Conservation (phyloP, 2,329 filamentous ascomycete genomes). For the Penicillium oxalicum region DNA sequence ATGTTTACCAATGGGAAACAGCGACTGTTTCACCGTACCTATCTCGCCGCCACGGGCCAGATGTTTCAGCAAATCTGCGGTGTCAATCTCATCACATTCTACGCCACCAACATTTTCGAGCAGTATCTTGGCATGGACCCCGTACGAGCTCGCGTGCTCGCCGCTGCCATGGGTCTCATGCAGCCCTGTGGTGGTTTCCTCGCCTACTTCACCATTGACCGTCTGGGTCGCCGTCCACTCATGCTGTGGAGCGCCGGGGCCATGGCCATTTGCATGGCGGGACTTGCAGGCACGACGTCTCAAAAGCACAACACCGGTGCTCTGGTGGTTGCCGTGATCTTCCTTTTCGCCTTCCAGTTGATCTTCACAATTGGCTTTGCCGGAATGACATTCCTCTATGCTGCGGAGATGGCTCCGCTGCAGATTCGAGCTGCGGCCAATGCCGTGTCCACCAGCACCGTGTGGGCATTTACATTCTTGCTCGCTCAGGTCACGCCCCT, state of each 20-base stretch:
- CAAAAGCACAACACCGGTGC: slow-evolving; percentile 38
- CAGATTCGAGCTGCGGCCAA: slow-evolving; percentile 46
- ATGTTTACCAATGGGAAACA: slow-evolving; percentile 35
- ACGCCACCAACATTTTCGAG: slow-evolving; percentile 35
- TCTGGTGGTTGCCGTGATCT: slow-evolving; percentile 49
- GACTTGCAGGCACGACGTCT: slow-evolving; percentile 48
- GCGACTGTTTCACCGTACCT: slow-evolving; percentile 30
- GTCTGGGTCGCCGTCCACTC: slow-evolving; percentile 33
- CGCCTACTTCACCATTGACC: slow-evolving; percentile 45
- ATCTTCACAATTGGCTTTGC: slow-evolving; percentile 57
- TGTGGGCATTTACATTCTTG: slow-evolving; percentile 37
- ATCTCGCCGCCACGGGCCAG: slow-evolving; percentile 30
- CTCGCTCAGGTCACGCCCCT: slow-evolving; percentile 35
- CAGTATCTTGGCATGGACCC: slow-evolving; percentile 25
- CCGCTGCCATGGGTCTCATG: slow-evolving; percentile 26
- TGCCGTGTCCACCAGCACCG: slow-evolving; percentile 47
- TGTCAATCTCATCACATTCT: slow-evolving; percentile 34
- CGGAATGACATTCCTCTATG: slow-evolving; percentile 56
- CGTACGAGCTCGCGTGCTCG: slow-evolving; percentile 22
- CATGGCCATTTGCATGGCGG: slow-evolving; percentile 27
- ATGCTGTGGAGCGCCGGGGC: slow-evolving; percentile 31
- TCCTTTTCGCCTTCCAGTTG: slow-evolving; percentile 56
- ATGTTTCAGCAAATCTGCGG: slow-evolving; percentile 36
- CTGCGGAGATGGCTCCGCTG: slow-evolving; percentile 50
- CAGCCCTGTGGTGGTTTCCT: slow-evolving; percentile 37